Conservation (phyloP, 2,329 filamentous ascomycete genomes). For the Tolypocladium paradoxum region DNA sequence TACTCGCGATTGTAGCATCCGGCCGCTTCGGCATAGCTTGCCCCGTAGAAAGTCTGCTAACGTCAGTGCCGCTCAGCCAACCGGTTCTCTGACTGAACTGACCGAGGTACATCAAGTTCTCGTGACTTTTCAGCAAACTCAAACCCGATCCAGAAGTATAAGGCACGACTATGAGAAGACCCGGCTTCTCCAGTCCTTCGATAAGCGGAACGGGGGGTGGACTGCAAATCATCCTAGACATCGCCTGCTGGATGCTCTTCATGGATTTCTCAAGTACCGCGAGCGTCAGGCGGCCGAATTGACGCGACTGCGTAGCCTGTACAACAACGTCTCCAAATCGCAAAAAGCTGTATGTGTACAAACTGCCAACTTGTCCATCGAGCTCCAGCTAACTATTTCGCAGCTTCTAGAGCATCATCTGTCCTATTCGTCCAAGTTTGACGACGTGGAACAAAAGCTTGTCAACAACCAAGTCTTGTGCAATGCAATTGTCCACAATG, state of each 20-base stretch:
- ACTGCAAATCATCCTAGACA: constrained; percentile 25
- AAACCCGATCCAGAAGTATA: constrained; percentile 8
- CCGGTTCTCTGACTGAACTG: neutral
- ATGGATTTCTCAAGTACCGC: constrained; percentile 25
- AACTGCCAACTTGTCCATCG: neutral
- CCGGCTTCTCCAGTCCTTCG: constrained; percentile 18
- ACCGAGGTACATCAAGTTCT: constrained; percentile 16
- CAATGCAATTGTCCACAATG: constrained; percentile 31
- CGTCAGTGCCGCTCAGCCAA: neutral
- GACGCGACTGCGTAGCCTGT: constrained; percentile 22
- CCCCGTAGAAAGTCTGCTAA: neutral
- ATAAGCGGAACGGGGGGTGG: constrained; percentile 18
- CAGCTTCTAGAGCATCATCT: constrained; percentile 44
- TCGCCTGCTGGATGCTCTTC: constrained; percentile 27
- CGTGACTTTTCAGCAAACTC: constrained; percentile 14
- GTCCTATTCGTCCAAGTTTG: constrained; percentile 44
- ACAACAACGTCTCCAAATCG: constrained; percentile 21
- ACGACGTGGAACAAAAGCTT: constrained; percentile 30
- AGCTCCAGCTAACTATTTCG: too few species aligned
- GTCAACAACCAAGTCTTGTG: constrained; percentile 34
- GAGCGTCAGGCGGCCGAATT: constrained; percentile 24
- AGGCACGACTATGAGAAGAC: constrained; percentile 20
- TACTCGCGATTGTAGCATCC: neutral
- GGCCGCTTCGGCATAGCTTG: neutral
- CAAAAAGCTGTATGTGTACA: constrained; percentile 18